Evolutionary conservation across 2,329 filamentous ascomycete genomes (phyloP).

Genomic region (Trichoderma oligosporum): DNA sequence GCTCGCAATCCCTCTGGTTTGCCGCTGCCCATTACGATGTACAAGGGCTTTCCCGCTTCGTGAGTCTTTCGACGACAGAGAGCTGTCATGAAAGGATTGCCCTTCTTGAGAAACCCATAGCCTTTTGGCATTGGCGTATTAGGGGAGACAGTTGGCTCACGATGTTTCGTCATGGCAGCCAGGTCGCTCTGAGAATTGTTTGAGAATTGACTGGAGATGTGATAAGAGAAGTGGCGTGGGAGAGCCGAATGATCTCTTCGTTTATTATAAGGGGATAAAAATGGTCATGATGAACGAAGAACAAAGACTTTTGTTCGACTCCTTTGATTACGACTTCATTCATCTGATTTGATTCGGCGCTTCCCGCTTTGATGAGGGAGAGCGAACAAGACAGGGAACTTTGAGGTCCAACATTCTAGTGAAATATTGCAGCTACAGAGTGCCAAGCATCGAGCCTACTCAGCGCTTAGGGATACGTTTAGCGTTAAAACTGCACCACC

Average conservation of each 20-base stretch:
- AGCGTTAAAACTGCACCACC: background rate
- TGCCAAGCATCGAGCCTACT: too few species aligned
- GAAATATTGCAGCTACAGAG: too few species aligned
- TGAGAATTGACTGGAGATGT: background rate
- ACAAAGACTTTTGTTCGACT: background rate
- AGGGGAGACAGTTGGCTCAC: constrained; percentile 26
- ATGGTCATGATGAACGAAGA: background rate
- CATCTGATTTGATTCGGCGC: background rate
- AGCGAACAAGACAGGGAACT: background rate
- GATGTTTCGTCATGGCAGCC: background rate
- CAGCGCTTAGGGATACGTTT: background rate
- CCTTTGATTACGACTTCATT: background rate
- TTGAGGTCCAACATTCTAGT: background rate
- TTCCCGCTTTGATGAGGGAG: background rate
- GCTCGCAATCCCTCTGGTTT: constrained; percentile 38
- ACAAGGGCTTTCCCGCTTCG: constrained; percentile 33
- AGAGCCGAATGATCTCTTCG: background rate
- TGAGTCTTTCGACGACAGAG: constrained; percentile 39
- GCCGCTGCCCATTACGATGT: constrained; percentile 33
- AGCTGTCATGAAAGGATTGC: constrained; percentile 41
- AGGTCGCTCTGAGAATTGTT: background rate
- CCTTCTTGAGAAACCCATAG: constrained; percentile 42
- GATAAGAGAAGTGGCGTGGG: background rate
- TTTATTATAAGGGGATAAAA: background rate
- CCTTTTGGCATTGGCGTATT: constrained; percentile 34